These are phyloP conservation scores for Termitomyces sp. DNA, from an alignment of 768 basidiomycete genomes.

Conservation along the genomic window DNA sequence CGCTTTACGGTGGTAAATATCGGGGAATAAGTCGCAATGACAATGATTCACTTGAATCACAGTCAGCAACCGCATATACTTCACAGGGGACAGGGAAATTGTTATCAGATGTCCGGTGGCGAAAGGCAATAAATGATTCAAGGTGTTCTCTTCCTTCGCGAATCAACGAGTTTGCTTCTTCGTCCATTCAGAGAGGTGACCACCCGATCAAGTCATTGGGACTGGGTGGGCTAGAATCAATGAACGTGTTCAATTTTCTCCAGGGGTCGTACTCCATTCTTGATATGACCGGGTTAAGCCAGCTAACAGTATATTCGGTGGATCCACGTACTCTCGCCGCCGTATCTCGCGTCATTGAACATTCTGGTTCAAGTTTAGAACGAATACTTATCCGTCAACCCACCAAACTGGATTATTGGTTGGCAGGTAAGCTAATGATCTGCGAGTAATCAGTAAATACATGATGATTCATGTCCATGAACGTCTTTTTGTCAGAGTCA, in stretches of 20 bases:
- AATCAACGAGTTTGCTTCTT: background rate
- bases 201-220: background rate
- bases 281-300: background rate
- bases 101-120: background rate
- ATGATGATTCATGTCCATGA: background rate
- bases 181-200: background rate
- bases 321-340: constrained; percentile 1
- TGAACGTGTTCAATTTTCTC: background rate
- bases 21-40: background rate
- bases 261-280: background rate
- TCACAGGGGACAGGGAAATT: background rate
- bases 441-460: background rate
- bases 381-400: background rate
- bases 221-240: constrained; percentile 4
- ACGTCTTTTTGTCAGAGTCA: background rate
- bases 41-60: no score
- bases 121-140: background rate
- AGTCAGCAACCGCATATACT: background rate
- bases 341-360: background rate
- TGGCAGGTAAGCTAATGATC: background rate
- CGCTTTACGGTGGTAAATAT: background rate
- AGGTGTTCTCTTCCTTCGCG: background rate
- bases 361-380: background rate
- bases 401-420: background rate
- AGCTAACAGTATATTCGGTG: background rate